Conservation (phyloP, 192 early-diverging fungal genomes). For the Piromyces sp. region DNA sequence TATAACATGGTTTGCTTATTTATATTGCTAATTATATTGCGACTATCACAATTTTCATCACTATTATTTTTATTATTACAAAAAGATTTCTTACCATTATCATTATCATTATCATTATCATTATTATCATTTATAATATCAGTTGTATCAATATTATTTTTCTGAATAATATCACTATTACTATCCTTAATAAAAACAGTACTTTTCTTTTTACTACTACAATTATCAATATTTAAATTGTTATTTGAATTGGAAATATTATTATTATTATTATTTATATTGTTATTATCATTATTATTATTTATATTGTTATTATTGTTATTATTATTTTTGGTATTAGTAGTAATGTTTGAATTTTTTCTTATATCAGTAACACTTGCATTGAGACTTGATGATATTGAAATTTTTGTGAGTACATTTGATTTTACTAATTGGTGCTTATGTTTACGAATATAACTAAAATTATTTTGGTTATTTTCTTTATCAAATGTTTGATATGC, state of each 20-base stretch:
- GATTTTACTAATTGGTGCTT: background rate
- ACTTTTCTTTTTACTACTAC: background rate
- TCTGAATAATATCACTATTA: no score
- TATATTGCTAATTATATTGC: no score
- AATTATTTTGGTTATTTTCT: background rate
- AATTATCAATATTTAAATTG: background rate
- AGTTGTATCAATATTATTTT: no score
- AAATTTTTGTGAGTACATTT: background rate
- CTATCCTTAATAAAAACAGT: no score
- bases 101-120: background rate
- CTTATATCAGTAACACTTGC: background rate
- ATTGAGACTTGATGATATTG: background rate
- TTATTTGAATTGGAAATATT: background rate
- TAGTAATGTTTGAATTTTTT: background rate
- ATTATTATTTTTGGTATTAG: background rate
- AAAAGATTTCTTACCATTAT: no score
- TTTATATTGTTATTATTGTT: background rate
- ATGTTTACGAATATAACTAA: background rate
- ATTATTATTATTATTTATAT: background rate
- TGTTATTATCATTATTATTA: no score
- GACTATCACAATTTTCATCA: no score
- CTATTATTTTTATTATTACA: no score
- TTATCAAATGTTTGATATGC: background rate
- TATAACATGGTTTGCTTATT: no score
- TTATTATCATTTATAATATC: no score